phyloP scores from a whole-genome alignment of 192 early-diverging fungal genomes.

The Glomus cerebriforme region DNA sequence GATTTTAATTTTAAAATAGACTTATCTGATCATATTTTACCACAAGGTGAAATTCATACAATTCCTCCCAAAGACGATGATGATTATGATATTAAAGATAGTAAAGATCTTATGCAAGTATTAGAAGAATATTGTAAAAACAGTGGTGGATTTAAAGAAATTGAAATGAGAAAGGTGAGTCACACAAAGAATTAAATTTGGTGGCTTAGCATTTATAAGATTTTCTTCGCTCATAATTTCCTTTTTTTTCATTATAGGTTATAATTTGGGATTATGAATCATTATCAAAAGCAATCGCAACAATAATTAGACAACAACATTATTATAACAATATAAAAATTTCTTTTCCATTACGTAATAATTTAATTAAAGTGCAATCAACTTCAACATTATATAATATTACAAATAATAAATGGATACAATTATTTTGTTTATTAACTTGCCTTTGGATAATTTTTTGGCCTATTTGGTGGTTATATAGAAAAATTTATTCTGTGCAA shows the following conservation, averaged over 20 bases:
- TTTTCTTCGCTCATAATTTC: neutral
- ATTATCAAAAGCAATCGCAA: slow-evolving; percentile 38
- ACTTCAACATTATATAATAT: slow-evolving; percentile 33
- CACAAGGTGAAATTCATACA: slow-evolving; percentile 32
- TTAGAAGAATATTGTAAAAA: slow-evolving; percentile 39
- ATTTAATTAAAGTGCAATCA: slow-evolving; percentile 36
- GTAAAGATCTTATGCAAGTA: slow-evolving; percentile 33
- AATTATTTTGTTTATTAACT: slow-evolving; percentile 34
- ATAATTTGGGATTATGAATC: slow-evolving; percentile 42
- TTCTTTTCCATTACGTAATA: slow-evolving; percentile 39
- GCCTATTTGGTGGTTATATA: slow-evolving; percentile 40
- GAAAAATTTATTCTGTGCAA: slow-evolving; percentile 28
- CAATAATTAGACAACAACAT: slow-evolving; percentile 36
- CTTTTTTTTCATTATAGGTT: neutral
- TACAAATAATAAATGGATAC: slow-evolving; percentile 34
- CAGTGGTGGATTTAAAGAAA: slow-evolving; percentile 41
- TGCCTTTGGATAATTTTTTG: slow-evolving; percentile 38
- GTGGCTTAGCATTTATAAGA: neutral
- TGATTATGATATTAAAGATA: neutral
- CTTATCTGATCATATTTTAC: slow-evolving; percentile 37
- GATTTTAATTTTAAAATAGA: slow-evolving; percentile 45
- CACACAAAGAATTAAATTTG: no score
- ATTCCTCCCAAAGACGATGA: slow-evolving; percentile 28
- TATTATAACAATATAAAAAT: slow-evolving; percentile 41
- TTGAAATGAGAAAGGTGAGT: slow-evolving; percentile 41